A percentile compares a stretch with the other conserved stretches of the same genome.
Evolutionary conservation across 768 basidiomycete genomes (phyloP).

Genomic region (Lactifluus pinguis): DNA sequence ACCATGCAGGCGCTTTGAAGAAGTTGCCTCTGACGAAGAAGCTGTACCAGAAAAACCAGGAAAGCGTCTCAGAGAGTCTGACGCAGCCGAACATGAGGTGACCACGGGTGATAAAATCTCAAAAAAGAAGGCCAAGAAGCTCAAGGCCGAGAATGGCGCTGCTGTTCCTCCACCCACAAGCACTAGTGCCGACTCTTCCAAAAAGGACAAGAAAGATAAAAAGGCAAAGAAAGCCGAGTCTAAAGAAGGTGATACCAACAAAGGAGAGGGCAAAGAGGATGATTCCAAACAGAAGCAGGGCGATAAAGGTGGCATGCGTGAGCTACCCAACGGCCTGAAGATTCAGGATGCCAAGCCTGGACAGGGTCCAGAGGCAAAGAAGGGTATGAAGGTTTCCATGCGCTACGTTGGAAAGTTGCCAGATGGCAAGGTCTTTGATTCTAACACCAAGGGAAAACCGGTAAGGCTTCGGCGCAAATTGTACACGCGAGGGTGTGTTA

Average conservation of each 20-base stretch:
- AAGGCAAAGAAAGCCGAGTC: conserved; percentile 28
- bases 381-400: conserved; percentile 75
- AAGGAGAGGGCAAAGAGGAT: conserved; percentile 17
- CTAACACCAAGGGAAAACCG: conserved; percentile 77
- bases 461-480: conserved; percentile 35
- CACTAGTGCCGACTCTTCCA: conserved; percentile 22
- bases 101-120: conserved; percentile 32
- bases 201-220: conserved; percentile 30
- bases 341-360: conserved; percentile 71
- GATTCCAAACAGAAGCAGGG: conserved; percentile 26
- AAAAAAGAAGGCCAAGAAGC: conserved; percentile 68
- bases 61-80: conserved; percentile 67
- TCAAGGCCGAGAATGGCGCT: conserved; percentile 50
- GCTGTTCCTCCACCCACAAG: conserved; percentile 28
- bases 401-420: conserved; percentile 88
- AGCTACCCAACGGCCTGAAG: conserved; percentile 65
- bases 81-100: conserved; percentile 36
- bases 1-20: conserved; percentile 59
- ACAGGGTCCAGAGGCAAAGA: conserved; percentile 78
- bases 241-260: conserved; percentile 1
- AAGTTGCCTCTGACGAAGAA: conserved; percentile 38
- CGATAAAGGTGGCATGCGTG: conserved; percentile 29
- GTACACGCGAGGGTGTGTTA: neutral
- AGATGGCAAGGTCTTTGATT: conserved; percentile 70
- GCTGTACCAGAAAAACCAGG: conserved; percentile 27